Percentiles rank a stretch among this genome's conserved stretches.
These are phyloP conservation scores for Xylaria sp. DNA, from an alignment of 2,329 filamentous ascomycete genomes.

Conservation along the genomic window DNA sequence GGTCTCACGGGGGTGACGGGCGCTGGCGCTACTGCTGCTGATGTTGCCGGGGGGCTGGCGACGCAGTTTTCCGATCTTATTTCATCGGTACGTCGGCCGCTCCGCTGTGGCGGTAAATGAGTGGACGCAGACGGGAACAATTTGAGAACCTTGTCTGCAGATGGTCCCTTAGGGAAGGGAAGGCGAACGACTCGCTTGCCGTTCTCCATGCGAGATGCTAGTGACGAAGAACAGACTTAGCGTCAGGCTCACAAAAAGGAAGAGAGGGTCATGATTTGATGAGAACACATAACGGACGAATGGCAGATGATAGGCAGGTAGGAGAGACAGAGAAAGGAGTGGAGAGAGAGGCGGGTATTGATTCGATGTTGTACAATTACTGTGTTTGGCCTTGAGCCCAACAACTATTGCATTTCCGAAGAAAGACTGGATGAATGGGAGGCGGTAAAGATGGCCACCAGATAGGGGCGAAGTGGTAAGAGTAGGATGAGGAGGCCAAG, in stretches of 20 bases:
- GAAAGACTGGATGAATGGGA: neutral
- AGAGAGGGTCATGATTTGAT: neutral
- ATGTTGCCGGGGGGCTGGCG: neutral
- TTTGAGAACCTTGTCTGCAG: neutral
- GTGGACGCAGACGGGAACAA: neutral
- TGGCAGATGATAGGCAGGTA: neutral
- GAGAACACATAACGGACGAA: neutral
- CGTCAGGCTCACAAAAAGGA: neutral
- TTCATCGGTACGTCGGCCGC: neutral
- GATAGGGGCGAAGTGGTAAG: neutral
- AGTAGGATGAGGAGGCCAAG: neutral
- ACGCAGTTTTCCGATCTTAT: constrained; percentile 1
- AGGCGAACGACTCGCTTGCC: constrained; percentile 20
- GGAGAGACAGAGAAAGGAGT: too few species aligned
- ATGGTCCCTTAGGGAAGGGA: neutral
- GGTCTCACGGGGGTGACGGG: neutral
- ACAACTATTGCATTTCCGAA: neutral
- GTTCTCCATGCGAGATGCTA: constrained; percentile 23
- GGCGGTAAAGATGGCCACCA: neutral
- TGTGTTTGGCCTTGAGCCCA: neutral
- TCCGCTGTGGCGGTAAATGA: neutral
- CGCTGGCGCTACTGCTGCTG: too few species aligned
- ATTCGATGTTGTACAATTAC: neutral
- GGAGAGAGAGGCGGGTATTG: too few species aligned
- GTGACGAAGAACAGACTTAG: neutral